Evolutionary conservation across 176 grass and related monocot species (phyloP).

Genomic region (Canna indica): DNA sequence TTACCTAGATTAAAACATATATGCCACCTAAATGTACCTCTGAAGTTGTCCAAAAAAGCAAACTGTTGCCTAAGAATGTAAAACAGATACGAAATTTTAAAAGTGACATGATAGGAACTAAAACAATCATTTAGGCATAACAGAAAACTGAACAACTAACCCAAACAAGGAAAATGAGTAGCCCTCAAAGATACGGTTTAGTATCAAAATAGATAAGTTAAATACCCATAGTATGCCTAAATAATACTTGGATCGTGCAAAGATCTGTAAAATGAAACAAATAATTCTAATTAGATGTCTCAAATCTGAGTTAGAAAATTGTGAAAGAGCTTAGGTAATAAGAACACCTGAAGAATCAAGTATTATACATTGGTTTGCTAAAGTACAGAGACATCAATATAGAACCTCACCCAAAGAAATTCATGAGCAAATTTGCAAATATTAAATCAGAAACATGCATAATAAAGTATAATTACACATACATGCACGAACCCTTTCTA

Average conservation of each 20-base stretch:
- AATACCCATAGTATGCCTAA: slow-evolving; percentile 67
- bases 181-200: slow-evolving; percentile 91
- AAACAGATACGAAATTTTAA: slow-evolving; percentile 5
- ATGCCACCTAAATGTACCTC: slow-evolving; percentile 97
- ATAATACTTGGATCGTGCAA: slow-evolving; percentile 56
- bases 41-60: slow-evolving; percentile 66
- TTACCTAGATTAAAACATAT: slow-evolving; percentile 98
- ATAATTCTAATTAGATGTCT: not conserved
- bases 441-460: not conserved
- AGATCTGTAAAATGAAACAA: slow-evolving; percentile 50
- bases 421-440: not conserved
- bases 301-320: slow-evolving; percentile 1
- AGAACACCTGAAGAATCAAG: not conserved
- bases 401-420: not conserved
- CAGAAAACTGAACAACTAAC: slow-evolving; percentile 35
- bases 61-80: slow-evolving; percentile 41
- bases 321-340: not conserved
- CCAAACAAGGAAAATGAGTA: slow-evolving; percentile 87
- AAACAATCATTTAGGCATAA: slow-evolving; percentile 15
- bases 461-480: not conserved
- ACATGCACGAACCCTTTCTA: not conserved
- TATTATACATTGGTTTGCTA: not conserved
- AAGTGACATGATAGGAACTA: not conserved
- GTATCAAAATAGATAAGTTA: slow-evolving; percentile 65
- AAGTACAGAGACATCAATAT: not conserved